Conservation (phyloP, 2,329 filamentous ascomycete species). For the Penicillium sp. region DNA sequence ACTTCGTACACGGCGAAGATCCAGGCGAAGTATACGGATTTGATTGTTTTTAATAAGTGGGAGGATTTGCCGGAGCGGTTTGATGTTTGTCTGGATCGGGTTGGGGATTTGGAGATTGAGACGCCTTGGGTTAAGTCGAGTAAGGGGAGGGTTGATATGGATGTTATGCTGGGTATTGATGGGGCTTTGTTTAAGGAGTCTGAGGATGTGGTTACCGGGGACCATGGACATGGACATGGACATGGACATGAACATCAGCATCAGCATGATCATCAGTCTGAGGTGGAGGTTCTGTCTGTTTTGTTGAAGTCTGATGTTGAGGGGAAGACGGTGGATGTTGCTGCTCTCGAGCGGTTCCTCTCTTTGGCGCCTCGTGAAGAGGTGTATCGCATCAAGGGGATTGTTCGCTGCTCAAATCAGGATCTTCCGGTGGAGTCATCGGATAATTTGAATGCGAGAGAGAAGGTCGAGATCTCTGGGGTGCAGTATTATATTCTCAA, state of each 20-base stretch:
- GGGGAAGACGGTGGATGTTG: conserved; percentile 53
- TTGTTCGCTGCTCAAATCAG: conserved; percentile 48
- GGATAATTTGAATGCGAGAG: conserved; percentile 36
- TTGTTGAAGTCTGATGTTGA: conserved; percentile 53
- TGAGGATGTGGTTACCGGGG: conserved; percentile 38
- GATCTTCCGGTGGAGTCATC: conserved; percentile 49
- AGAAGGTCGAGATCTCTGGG: conserved; percentile 30
- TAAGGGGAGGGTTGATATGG: conserved; percentile 72
- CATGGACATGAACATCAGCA: conserved; percentile 40
- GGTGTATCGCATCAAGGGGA: conserved; percentile 88
- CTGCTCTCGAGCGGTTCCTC: conserved; percentile 65
- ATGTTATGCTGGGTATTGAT: conserved; percentile 84
- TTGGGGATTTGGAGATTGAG: conserved; percentile 78
- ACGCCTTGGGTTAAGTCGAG: conserved; percentile 81
- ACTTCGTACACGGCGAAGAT: conserved; percentile 84
- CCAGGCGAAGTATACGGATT: conserved; percentile 84
- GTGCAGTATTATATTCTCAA: conserved; percentile 79
- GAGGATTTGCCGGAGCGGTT: conserved; percentile 72
- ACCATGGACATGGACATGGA: conserved; percentile 26
- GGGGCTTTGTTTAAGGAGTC: conserved; percentile 59
- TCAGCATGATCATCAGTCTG: conserved; percentile 65
- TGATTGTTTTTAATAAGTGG: conserved; percentile 94
- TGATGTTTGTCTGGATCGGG: conserved; percentile 72
- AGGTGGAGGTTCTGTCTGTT: conserved; percentile 90
- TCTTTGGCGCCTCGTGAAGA: conserved; percentile 81